phyloP scores from a whole-genome alignment of 768 basidiomycete genomes.

The Leccinum boreale region DNA sequence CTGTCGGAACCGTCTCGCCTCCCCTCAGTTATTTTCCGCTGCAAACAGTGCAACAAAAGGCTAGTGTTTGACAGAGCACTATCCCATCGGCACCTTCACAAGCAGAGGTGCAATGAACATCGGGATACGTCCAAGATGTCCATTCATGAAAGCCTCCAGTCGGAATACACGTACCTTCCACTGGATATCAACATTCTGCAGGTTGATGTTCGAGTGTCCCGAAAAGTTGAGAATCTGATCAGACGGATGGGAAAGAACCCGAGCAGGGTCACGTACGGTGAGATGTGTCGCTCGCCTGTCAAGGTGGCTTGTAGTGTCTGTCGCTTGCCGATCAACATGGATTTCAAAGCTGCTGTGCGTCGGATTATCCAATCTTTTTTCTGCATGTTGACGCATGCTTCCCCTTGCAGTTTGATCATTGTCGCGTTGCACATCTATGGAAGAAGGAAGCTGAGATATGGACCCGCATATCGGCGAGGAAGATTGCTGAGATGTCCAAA shows the following conservation, averaged over 20 bases:
- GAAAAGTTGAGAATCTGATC: conserved; percentile 9
- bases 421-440: background rate
- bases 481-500: background rate
- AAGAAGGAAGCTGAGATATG: background rate
- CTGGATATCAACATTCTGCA: conserved; percentile 1
- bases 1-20: conserved; percentile 4
- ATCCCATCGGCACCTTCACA: conserved; percentile 7
- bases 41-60: conserved; percentile 1
- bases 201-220: conserved; percentile 3
- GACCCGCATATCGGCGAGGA: conserved; percentile 1
- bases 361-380: background rate
- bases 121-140: background rate
- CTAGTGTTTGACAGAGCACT: conserved; percentile 6
- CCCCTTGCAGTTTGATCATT: conserved; percentile 7
- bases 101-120: background rate
- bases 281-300: conserved; percentile 1
- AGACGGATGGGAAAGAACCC: conserved; percentile 7
- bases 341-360: conserved; percentile 7
- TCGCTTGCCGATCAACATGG: background rate
- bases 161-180: no score
- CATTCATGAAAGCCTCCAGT: no score
- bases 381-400: background rate
- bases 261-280: background rate
- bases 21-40: conserved; percentile 11
- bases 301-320: conserved; percentile 5